These are phyloP conservation scores for Clausena lansium DNA, from an alignment of 345 rosid species.

Conservation along the genomic window DNA sequence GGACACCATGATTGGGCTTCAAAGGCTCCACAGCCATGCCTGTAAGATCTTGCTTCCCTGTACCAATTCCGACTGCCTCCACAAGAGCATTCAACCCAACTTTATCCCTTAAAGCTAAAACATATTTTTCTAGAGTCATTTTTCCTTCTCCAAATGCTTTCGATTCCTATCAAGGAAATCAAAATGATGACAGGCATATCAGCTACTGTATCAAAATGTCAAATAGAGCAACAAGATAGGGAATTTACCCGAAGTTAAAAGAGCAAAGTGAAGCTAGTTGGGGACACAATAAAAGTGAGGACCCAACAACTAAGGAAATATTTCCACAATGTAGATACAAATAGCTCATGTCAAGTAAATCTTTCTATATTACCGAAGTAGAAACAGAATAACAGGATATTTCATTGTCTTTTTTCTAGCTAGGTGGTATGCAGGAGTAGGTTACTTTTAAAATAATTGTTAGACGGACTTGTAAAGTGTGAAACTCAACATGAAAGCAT, in stretches of 20 bases:
- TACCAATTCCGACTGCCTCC: conserved; percentile 55
- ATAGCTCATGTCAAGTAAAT: background rate
- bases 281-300: background rate
- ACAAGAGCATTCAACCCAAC: conserved; percentile 44
- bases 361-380: background rate
- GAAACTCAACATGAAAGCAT: background rate
- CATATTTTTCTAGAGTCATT: conserved; percentile 55
- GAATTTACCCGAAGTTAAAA: conserved; percentile 2
- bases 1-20: conserved; percentile 41
- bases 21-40: conserved; percentile 51
- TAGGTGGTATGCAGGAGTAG: background rate
- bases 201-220: background rate
- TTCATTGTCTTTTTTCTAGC: background rate
- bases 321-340: background rate
- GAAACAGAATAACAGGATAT: background rate
- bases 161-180: conserved; percentile 30
- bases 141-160: conserved; percentile 51
- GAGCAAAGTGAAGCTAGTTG: background rate
- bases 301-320: background rate
- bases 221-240: background rate
- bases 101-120: conserved; percentile 49
- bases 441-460: background rate
- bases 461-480: background rate
- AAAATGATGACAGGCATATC: background rate
- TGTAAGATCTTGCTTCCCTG: conserved; percentile 60